These are phyloP conservation scores for Cladorrhinum samala DNA, from an alignment of 495 filamentous ascomycete genomes.

Conservation along the genomic window DNA sequence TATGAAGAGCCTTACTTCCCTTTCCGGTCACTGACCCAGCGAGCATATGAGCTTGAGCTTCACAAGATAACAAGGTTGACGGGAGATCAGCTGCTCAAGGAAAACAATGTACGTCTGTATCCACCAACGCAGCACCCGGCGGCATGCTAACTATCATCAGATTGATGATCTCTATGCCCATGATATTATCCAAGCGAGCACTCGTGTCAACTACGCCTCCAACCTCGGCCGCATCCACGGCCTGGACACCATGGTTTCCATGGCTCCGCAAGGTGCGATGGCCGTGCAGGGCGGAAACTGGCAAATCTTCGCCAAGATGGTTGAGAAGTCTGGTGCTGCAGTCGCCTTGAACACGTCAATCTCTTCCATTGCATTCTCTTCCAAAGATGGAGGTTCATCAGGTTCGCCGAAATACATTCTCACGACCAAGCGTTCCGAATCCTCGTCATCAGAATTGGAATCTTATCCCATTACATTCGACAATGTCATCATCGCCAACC, in stretches of 20 bases:
- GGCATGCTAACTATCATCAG: constrained; percentile 20
- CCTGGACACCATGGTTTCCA: constrained; percentile 75
- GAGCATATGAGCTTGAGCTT: constrained; percentile 59
- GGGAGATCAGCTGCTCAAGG: constrained; percentile 61
- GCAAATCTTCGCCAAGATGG: constrained; percentile 85
- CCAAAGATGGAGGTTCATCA: constrained; percentile 22
- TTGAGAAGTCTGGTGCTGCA: constrained; percentile 54
- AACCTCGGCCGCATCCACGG: constrained; percentile 83
- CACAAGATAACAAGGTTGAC: constrained; percentile 57
- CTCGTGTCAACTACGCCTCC: constrained; percentile 91
- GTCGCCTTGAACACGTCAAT: constrained; percentile 68
- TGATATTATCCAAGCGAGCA: constrained; percentile 88
- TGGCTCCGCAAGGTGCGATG: constrained; percentile 83
- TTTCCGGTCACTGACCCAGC: constrained; percentile 65
- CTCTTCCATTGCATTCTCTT: constrained; percentile 47
- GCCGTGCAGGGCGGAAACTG: constrained; percentile 84
- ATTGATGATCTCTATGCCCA: constrained; percentile 61
- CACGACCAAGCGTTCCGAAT: constrained; percentile 31
- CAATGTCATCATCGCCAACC: constrained; percentile 72
- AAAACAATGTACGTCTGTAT: constrained; percentile 47
- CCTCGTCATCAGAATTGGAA: constrained; percentile 13
- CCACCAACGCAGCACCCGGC: background rate
- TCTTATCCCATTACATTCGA: constrained; percentile 55
- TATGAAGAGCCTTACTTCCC: constrained; percentile 82
- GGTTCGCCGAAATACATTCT: constrained; percentile 46